Percentiles rank a stretch among this genome's conserved stretches.
Conservation (phyloP, 2,329 filamentous ascomycete species). For the Zymoseptoria ardabiliae region DNA sequence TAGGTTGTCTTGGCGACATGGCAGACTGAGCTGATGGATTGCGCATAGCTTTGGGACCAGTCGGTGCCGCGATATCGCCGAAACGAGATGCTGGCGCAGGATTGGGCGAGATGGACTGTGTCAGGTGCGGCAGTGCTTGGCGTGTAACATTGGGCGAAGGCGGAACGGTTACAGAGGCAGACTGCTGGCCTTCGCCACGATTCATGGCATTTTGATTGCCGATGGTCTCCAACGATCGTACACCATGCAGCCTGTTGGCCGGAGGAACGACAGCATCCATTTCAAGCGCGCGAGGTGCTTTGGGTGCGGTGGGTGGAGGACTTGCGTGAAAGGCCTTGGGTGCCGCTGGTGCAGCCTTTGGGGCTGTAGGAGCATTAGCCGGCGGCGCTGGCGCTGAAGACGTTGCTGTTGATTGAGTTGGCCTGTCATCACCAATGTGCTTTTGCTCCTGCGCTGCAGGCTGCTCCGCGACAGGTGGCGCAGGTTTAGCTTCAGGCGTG, state of each 20-base stretch:
- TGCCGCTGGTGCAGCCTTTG: slow-evolving; percentile 35
- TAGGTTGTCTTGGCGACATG: slow-evolving; percentile 22
- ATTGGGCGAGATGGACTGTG: slow-evolving; percentile 21
- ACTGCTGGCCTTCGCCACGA: slow-evolving; percentile 7
- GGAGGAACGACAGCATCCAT: slow-evolving; percentile 13
- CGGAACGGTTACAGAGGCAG: slow-evolving; percentile 11
- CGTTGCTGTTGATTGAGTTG: slow-evolving; percentile 17
- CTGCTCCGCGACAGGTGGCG: slow-evolving; percentile 1
- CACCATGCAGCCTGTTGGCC: slow-evolving; percentile 23
- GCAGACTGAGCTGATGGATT: slow-evolving; percentile 16
- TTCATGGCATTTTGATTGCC: slow-evolving; percentile 25
- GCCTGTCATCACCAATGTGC: slow-evolving; percentile 8
- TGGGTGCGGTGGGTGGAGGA: slow-evolving; percentile 26
- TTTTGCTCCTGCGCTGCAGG: slow-evolving; percentile 4
- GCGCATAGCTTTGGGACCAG: slow-evolving; percentile 26
- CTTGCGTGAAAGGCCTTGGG: slow-evolving; percentile 24
- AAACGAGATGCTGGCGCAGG: slow-evolving; percentile 16
- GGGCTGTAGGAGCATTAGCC: slow-evolving; percentile 27
- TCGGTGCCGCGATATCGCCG: slow-evolving; percentile 23
- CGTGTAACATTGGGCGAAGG: slow-evolving; percentile 17
- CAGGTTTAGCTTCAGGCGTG: slow-evolving; percentile 11
- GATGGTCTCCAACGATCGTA: slow-evolving; percentile 25
- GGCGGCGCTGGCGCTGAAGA: slow-evolving; percentile 26
- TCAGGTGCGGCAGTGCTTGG: slow-evolving; percentile 15
- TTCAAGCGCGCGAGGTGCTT: slow-evolving; percentile 28